Percentiles rank a stretch among this genome's conserved stretches.
phyloP scores from a whole-genome alignment of 2,329 filamentous ascomycete genomes.

The Fusarium sp. region DNA sequence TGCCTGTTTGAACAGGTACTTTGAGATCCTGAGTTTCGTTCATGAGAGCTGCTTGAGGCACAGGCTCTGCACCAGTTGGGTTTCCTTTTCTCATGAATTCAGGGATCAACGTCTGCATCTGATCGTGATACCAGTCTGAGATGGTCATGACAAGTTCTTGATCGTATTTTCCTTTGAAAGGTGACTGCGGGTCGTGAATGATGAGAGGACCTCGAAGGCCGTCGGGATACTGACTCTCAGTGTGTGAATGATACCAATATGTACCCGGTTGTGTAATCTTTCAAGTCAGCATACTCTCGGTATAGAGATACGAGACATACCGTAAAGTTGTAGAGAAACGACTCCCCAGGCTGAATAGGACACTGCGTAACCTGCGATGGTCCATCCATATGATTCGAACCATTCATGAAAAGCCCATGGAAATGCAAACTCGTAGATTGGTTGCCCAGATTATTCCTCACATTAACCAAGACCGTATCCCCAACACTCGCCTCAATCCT shows the following conservation, averaged over 20 bases:
- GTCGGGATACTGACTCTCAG: constrained; percentile 74
- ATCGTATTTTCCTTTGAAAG: constrained; percentile 66
- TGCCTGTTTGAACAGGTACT: constrained; percentile 68
- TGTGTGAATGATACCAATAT: constrained; percentile 83
- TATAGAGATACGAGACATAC: constrained; percentile 48
- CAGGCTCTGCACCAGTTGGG: constrained; percentile 68
- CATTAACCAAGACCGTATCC: constrained; percentile 68
- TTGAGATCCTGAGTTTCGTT: constrained; percentile 74
- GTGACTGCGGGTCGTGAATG: constrained; percentile 68
- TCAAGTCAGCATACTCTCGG: background rate
- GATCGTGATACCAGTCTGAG: constrained; percentile 77
- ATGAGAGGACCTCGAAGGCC: constrained; percentile 72
- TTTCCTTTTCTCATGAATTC: constrained; percentile 63
- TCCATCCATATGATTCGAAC: constrained; percentile 76
- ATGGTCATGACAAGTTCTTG: constrained; percentile 72
- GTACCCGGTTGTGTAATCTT: constrained; percentile 73
- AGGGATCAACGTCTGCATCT: constrained; percentile 58
- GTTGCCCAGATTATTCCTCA: constrained; percentile 68
- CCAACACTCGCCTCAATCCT: constrained; percentile 69
- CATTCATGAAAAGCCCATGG: constrained; percentile 76
- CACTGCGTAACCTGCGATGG: constrained; percentile 74
- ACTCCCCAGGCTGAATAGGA: constrained; percentile 68
- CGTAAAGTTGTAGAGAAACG: constrained; percentile 75
- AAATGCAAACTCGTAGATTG: constrained; percentile 73
- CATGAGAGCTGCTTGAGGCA: constrained; percentile 74